Evolutionary conservation across 352 stramenopile genomes (phyloP).

Genomic region (Phytophthora sp.): DNA sequence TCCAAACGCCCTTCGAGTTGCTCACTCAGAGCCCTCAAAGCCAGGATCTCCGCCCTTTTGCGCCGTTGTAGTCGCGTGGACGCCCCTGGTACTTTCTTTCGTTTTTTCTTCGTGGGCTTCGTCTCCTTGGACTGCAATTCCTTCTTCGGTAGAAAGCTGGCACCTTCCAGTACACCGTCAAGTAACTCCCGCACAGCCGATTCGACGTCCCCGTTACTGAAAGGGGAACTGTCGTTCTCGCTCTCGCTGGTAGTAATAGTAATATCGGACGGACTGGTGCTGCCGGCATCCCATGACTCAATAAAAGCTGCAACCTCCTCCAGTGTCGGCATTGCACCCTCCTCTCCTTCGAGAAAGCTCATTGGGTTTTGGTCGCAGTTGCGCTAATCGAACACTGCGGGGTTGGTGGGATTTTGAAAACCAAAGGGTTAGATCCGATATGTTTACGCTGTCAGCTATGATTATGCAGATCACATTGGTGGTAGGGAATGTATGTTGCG

Average conservation of each 20-base stretch:
- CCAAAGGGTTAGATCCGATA: too few relatives aligned
- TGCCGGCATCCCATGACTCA: slow-evolving; percentile 27
- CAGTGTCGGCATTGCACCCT: slow-evolving; percentile 19
- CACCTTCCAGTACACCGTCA: slow-evolving; percentile 8
- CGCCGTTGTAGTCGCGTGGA: slow-evolving; percentile 31
- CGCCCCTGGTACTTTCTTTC: slow-evolving; percentile 20
- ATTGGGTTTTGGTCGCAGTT: background rate
- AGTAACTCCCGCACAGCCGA: slow-evolving; percentile 26
- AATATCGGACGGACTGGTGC: background rate
- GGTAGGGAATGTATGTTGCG: background rate
- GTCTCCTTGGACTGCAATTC: background rate
- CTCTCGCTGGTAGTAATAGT: slow-evolving; percentile 21
- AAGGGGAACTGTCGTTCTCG: slow-evolving; percentile 22
- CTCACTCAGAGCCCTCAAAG: slow-evolving; percentile 16
- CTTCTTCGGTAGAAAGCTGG: slow-evolving; percentile 17
- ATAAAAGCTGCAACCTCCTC: slow-evolving; percentile 39
- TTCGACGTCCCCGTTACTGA: slow-evolving; percentile 14
- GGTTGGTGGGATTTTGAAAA: slow-evolving; percentile 3
- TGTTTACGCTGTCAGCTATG: slow-evolving; percentile 18
- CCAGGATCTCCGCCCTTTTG: slow-evolving; percentile 25
- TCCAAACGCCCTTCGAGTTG: slow-evolving; percentile 27
- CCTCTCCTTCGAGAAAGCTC: slow-evolving; percentile 17
- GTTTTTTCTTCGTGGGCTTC: slow-evolving; percentile 18
- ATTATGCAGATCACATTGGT: slow-evolving; percentile 15
- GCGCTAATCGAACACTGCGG: slow-evolving; percentile 14